Conservation (phyloP, 805 yeast species). For the Saturnispora dispora region DNA sequence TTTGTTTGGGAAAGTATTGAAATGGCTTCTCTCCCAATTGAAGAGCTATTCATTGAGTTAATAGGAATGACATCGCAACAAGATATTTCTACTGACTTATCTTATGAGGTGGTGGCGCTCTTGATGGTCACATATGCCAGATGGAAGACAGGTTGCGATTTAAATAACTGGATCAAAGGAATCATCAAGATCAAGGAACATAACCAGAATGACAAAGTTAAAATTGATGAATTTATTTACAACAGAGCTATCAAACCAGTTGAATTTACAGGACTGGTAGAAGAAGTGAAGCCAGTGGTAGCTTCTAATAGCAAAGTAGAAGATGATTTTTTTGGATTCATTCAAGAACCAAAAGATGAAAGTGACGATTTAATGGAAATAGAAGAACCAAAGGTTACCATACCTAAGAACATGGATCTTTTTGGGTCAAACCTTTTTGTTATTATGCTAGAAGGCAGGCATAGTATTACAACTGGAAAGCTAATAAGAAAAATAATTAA, state of each 20-base stretch:
- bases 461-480: conserved; percentile 1
- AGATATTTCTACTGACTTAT: conserved; percentile 1
- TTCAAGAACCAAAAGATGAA: conserved; percentile 21
- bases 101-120: conserved; percentile 19
- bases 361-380: conserved; percentile 6
- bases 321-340: conserved; percentile 24
- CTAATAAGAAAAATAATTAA: conserved; percentile 7
- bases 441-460: conserved; percentile 9
- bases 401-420: conserved; percentile 9
- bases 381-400: background rate
- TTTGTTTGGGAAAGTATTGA: conserved; percentile 12
- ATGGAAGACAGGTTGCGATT: conserved; percentile 14
- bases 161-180: conserved; percentile 16
- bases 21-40: conserved; percentile 10
- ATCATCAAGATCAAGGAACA: conserved; percentile 16
- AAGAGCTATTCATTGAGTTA: conserved; percentile 20
- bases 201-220: conserved; percentile 2
- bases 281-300: background rate
- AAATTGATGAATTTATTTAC: conserved; percentile 11
- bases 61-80: conserved; percentile 10
- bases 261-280: conserved; percentile 6
- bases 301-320: conserved; percentile 16
- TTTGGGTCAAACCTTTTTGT: conserved; percentile 18
- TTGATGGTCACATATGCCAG: conserved; percentile 20
- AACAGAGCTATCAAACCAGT: conserved; percentile 15